Base-by-base conservation (phyloP, 495 filamentous ascomycete species). In the Echria macrotheca region DNA sequence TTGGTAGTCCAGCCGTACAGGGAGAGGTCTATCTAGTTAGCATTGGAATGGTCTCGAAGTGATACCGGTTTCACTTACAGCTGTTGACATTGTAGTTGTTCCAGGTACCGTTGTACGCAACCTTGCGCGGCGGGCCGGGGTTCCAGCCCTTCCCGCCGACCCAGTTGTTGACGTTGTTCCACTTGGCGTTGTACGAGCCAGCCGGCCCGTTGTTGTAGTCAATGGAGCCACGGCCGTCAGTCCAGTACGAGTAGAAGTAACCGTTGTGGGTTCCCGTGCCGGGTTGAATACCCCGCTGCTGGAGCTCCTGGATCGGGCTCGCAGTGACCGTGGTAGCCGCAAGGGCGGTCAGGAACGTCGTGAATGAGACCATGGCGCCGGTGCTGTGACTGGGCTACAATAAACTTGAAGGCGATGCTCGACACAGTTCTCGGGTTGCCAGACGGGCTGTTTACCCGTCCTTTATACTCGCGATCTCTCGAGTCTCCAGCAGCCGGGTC, bases 1-100 rank as follows among this genome's bases (percentile, higher is more conserved):
- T 73, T 71, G 25, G 56, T 67, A 31, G 79, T 82, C 81, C 78
- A 84, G 44, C 80, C 80, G 57, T 84, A 82, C 51, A 85, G 50
- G 41, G 56, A 42, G 31, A 63, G 56, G 45, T 61, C 52, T 54
- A 40, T 4, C 1, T 19, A 23, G 22, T 32, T 17, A 31, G 28
- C 28, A 6, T 31, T 31, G 28, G 28, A 31, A 12, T 6, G 28
- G 28, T 31, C 6, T 31, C 12, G 28, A 31, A 6, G 28, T 12
- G 6, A 2, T 10, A 3, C 9, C 31, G 4, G 12, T 35, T 35
- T 19, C 9, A 49, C 55, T 1, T 49, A 58, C 55, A 58, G 51
- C 42, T 48, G 52, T 58, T 58, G 32, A 58, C 52, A 18, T 58
- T 58, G 48, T 52, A 52, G 48, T 54, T 54, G 49, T 55, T 52